These are phyloP conservation scores for Teratosphaeria viscida DNA, from an alignment of 2,329 filamentous ascomycete genomes.

Conservation along the genomic window DNA sequence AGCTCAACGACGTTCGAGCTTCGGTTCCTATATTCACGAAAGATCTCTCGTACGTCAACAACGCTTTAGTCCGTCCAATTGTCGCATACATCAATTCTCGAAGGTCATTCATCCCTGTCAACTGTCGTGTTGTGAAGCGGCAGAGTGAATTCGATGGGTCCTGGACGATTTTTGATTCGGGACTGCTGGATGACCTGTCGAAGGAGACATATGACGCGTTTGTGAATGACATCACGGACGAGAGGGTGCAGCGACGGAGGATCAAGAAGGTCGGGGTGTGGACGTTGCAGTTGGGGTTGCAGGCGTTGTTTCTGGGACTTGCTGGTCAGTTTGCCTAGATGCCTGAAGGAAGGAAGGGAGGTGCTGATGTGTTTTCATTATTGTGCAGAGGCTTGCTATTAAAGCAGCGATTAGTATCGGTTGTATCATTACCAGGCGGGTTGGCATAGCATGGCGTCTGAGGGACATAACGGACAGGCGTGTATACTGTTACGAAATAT, in stretches of 20 bases:
- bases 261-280: conserved; percentile 95
- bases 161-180: conserved; percentile 90
- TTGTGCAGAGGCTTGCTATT: background rate
- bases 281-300: conserved; percentile 84
- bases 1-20: conserved; percentile 89
- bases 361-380: background rate
- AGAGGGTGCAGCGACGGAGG: conserved; percentile 72
- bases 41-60: conserved; percentile 90
- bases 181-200: conserved; percentile 84
- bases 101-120: conserved; percentile 76
- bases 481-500: background rate
- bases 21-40: conserved; percentile 85
- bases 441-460: background rate
- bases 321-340: conserved; percentile 62
- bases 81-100: conserved; percentile 97
- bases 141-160: conserved; percentile 84
- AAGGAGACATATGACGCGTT: conserved; percentile 94
- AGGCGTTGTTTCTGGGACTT: conserved; percentile 90
- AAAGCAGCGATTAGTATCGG: background rate
- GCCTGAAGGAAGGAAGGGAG: background rate
- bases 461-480: background rate
- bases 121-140: conserved; percentile 86
- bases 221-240: conserved; percentile 79
- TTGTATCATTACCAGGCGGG: background rate
- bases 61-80: conserved; percentile 87